These are phyloP conservation scores for Cadophora luteo-olivacea DNA, from an alignment of 2,329 filamentous ascomycete genomes.

Conservation along the genomic window DNA sequence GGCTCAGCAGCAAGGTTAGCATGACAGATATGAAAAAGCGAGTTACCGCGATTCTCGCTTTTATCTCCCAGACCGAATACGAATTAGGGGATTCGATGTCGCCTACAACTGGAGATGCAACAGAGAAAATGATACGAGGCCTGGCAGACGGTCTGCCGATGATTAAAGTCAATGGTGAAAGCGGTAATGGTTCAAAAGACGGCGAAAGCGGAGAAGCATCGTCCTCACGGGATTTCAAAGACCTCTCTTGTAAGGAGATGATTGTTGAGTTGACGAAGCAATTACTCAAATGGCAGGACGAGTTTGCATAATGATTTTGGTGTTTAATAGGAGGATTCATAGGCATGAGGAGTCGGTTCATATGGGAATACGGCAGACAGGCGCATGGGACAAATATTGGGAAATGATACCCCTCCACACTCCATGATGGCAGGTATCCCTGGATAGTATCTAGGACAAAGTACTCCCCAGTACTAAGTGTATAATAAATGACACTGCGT, in stretches of 20 bases:
- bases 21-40: slow-evolving; percentile 90
- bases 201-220: slow-evolving; percentile 38
- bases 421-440: slow-evolving; percentile 10
- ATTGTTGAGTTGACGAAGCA: slow-evolving; percentile 50
- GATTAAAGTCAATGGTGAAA: slow-evolving; percentile 48
- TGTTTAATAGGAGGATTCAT: not conserved
- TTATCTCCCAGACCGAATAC: slow-evolving; percentile 86
- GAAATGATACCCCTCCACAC: slow-evolving; percentile 14
- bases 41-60: slow-evolving; percentile 84
- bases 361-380: not conserved
- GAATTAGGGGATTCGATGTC: slow-evolving; percentile 71
- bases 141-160: slow-evolving; percentile 45
- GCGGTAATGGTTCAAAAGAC: slow-evolving; percentile 43
- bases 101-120: slow-evolving; percentile 49
- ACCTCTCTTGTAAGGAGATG: slow-evolving; percentile 60
- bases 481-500: slow-evolving; percentile 4
- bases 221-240: slow-evolving; percentile 67
- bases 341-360: slow-evolving; percentile 10
- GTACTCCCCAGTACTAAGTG: slow-evolving; percentile 8
- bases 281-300: slow-evolving; percentile 47
- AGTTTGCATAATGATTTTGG: slow-evolving; percentile 38
- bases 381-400: slow-evolving; percentile 4
- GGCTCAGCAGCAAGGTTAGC: slow-evolving; percentile 66
- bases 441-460: not conserved
- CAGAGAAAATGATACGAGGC: slow-evolving; percentile 44